These are phyloP conservation scores for Pezicula carpinea DNA, from an alignment of 2,329 filamentous ascomycete genomes.

Conservation along the genomic window DNA sequence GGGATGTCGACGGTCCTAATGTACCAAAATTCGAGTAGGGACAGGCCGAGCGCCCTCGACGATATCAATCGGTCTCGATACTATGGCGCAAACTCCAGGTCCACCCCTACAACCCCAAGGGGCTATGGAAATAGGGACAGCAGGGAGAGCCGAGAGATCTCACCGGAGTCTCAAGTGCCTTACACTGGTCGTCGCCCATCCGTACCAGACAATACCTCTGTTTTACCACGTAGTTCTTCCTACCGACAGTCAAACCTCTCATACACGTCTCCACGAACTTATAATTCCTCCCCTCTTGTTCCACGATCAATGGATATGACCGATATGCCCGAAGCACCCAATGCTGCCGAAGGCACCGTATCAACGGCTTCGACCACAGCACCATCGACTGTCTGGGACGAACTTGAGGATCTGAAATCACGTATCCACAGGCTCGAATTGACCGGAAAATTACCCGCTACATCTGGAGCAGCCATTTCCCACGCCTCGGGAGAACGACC, in stretches of 20 bases:
- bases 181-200: conserved; percentile 21
- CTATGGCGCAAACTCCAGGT: conserved; percentile 15
- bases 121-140: conserved; percentile 5
- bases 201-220: conserved; percentile 14
- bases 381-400: conserved; percentile 94
- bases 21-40: conserved; percentile 19
- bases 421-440: conserved; percentile 86
- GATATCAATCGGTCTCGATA: conserved; percentile 22
- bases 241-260: conserved; percentile 30
- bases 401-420: conserved; percentile 91
- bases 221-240: conserved; percentile 16
- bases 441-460: conserved; percentile 80
- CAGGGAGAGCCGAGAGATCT: conserved; percentile 22
- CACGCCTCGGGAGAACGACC: conserved; percentile 64
- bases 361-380: conserved; percentile 85
- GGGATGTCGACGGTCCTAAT: conserved; percentile 21
- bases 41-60: conserved; percentile 14
- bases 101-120: conserved; percentile 25
- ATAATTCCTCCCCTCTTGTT: conserved; percentile 56
- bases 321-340: conserved; percentile 36
- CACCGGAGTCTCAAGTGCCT: conserved; percentile 21
- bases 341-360: conserved; percentile 65
- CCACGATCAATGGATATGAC: conserved; percentile 38
- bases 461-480: conserved; percentile 75
- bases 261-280: conserved; percentile 26